phyloP scores from a whole-genome alignment of 2,329 filamentous ascomycete species.

The Botrytis aclada region DNA sequence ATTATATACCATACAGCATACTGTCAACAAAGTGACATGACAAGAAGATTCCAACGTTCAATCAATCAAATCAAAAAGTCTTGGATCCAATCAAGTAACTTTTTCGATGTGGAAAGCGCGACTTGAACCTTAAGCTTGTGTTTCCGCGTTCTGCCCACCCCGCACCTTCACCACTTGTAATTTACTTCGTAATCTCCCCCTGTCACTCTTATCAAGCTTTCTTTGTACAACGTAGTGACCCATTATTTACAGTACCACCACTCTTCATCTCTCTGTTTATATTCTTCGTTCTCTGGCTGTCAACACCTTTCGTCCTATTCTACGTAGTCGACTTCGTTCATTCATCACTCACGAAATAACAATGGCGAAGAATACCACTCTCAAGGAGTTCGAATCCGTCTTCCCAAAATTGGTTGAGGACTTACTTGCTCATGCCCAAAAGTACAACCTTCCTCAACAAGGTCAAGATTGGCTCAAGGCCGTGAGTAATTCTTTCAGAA shows the following conservation, averaged over 20 bases:
- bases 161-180: slow-evolving; percentile 20
- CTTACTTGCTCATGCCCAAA: slow-evolving; percentile 71
- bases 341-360: slow-evolving; percentile 27
- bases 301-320: slow-evolving; percentile 15
- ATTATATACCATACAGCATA: neutral
- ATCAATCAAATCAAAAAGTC: neutral
- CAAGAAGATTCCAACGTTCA: neutral
- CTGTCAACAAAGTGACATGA: neutral
- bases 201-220: neutral
- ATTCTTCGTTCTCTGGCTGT: neutral
- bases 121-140: neutral
- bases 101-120: slow-evolving; percentile 15
- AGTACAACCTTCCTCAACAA: slow-evolving; percentile 79
- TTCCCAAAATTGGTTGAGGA: slow-evolving; percentile 84
- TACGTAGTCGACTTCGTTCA: neutral
- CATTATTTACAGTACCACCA: neutral
- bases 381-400: slow-evolving; percentile 84
- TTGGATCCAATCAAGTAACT: neutral
- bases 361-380: slow-evolving; percentile 70
- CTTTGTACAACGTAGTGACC: neutral
- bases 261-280: neutral
- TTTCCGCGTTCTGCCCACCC: slow-evolving; percentile 18
- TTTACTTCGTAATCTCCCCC: slow-evolving; percentile 8
- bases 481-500: slow-evolving; percentile 24
- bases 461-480: slow-evolving; percentile 80